Conservation (phyloP, 2,329 filamentous ascomycete genomes). For the Aspergillus novoparasiticus region DNA sequence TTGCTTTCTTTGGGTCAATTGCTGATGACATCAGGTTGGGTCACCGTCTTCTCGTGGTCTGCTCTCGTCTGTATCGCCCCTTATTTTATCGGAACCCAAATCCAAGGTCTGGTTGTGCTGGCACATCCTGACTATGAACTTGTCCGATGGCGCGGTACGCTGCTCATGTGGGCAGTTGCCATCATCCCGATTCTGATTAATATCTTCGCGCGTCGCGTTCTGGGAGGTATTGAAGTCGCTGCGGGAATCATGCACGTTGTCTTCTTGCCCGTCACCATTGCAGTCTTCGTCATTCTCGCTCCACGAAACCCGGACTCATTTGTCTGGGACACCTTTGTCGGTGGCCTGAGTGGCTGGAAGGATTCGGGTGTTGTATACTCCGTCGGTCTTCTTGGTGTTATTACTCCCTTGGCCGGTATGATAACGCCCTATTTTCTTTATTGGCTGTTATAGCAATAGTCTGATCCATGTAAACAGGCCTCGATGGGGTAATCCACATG, state of each 20-base stretch:
- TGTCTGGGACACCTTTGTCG: constrained; percentile 29
- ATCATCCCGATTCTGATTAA: constrained; percentile 55
- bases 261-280: constrained; percentile 26
- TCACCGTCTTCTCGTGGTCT: constrained; percentile 27
- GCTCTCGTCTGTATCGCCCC: constrained; percentile 25
- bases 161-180: constrained; percentile 53
- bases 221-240: constrained; percentile 12
- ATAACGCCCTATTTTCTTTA: too few relatives aligned
- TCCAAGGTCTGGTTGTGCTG: constrained; percentile 38
- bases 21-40: too few relatives aligned
- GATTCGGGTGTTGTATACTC: constrained; percentile 23
- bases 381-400: constrained; percentile 15
- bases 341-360: constrained; percentile 27
- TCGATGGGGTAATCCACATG: constrained; percentile 37
- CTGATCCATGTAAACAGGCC: constrained; percentile 12
- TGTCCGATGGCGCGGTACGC: constrained; percentile 43
- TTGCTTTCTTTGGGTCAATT: too few relatives aligned
- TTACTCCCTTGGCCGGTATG: constrained; percentile 19
- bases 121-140: constrained; percentile 28
- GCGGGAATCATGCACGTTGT: constrained; percentile 26
- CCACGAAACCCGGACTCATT: constrained; percentile 23
- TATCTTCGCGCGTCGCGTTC: constrained; percentile 38
- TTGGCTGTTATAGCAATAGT: too few relatives aligned
- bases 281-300: constrained; percentile 23
- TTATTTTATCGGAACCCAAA: constrained; percentile 36